Percentiles rank a stretch among this genome's conserved stretches.
Evolutionary conservation across 495 filamentous ascomycete species (phyloP).

Genomic region (Trichodelitschia bisporula): DNA sequence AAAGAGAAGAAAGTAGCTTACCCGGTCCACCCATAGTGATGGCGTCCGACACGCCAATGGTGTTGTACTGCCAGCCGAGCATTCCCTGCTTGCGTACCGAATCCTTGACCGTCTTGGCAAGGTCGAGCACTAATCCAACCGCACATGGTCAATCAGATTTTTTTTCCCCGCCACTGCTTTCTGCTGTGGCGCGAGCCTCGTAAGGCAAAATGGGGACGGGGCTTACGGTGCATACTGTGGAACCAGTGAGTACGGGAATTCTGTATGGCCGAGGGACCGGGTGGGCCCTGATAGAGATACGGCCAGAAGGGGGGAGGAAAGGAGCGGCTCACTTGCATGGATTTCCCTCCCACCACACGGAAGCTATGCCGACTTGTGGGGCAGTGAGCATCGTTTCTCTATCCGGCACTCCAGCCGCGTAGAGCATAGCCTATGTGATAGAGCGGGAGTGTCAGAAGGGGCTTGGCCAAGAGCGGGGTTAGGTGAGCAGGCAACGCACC

Average conservation of each 20-base stretch:
- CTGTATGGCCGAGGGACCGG: too few species aligned
- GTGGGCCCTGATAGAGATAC: slow-evolving; percentile 25
- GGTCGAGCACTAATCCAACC: slow-evolving; percentile 38
- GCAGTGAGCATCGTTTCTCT: slow-evolving; percentile 67
- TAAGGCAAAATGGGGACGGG: not conserved
- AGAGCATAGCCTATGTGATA: slow-evolving; percentile 61
- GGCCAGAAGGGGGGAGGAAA: slow-evolving; percentile 4
- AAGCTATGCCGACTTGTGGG: slow-evolving; percentile 73
- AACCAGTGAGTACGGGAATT: slow-evolving; percentile 3
- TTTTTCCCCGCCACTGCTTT: not conserved
- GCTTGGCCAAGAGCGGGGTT: not conserved
- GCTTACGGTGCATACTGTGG: slow-evolving; percentile 17
- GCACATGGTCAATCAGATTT: not conserved
- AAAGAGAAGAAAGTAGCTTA: slow-evolving; percentile 12
- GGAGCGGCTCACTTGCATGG: slow-evolving; percentile 41
- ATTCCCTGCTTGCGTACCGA: slow-evolving; percentile 60
- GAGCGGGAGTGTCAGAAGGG: slow-evolving; percentile 1
- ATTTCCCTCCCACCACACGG: slow-evolving; percentile 97
- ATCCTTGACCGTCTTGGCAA: slow-evolving; percentile 77
- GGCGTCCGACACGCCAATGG: slow-evolving; percentile 77
- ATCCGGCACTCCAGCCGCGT: slow-evolving; percentile 73
- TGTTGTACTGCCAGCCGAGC: slow-evolving; percentile 87
- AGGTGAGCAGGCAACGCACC: slow-evolving; percentile 20
- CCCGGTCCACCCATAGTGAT: slow-evolving; percentile 96
- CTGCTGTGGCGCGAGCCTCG: not conserved